These are phyloP conservation scores for Entomortierella beljakovae DNA, from an alignment of 192 early-diverging fungal genomes.

Conservation along the genomic window DNA sequence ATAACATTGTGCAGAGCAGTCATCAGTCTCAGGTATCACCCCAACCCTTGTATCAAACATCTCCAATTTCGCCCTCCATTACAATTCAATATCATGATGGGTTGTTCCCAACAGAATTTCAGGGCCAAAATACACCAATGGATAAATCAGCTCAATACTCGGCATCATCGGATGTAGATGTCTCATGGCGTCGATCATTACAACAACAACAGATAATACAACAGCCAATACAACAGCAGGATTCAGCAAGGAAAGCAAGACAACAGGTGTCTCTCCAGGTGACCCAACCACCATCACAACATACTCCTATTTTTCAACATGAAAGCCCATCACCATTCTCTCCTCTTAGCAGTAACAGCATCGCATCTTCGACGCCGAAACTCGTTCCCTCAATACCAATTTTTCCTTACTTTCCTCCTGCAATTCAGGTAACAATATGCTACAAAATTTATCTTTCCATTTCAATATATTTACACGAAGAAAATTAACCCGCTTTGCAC, in stretches of 20 bases:
- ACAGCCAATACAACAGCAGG: background rate
- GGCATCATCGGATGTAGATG: no score
- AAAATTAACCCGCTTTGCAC: background rate
- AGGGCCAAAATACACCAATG: no score
- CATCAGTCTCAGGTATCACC: background rate
- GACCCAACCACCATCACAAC: background rate
- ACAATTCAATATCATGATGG: background rate
- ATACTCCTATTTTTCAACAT: background rate
- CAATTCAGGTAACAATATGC: slow-evolving; percentile 31
- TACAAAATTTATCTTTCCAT: background rate
- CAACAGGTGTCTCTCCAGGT: no score
- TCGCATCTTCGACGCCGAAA: background rate
- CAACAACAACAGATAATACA: background rate
- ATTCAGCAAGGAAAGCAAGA: no score
- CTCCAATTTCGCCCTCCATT: background rate
- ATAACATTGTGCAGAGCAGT: background rate
- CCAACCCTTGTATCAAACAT: background rate
- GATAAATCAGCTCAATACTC: no score
- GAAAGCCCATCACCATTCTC: background rate
- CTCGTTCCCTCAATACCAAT: slow-evolving; percentile 28
- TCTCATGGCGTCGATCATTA: no score
- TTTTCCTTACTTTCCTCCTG: slow-evolving; percentile 51
- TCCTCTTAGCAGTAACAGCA: background rate
- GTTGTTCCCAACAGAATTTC: no score
- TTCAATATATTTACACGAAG: background rate